Evolutionary conservation across 1,284 basidiomycete species (phyloP), one percentile per base, ranked within the genome.

Genomic region (Rhodotorula sp.): DNA sequence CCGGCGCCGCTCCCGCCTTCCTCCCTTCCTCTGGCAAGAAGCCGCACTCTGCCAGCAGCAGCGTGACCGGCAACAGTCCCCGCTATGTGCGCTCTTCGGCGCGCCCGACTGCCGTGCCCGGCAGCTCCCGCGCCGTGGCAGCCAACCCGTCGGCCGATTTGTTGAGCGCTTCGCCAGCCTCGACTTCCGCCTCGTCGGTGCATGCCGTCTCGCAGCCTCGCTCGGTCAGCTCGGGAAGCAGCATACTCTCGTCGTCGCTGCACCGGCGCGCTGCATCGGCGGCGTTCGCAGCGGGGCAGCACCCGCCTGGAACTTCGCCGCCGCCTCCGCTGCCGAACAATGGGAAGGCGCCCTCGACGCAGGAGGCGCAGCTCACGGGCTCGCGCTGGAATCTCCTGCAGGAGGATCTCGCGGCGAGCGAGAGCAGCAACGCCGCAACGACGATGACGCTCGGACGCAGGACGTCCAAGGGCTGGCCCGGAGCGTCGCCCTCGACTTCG

Each of bases 181-280:
- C 72, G 41, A 68, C 72, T 0, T 56, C 69, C 13, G 69, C 66
- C 8, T 66, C 61, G 5, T 68, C 52, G n/a, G 23, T 68, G 34
- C 41, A 61, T 41, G 67, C 52, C 41, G 16, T 59, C 27, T 64
- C 66, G 45, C 70, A 68, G 5, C 65, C 72, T 3, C 66, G 72
- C 4, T 71, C 69, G 8, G 69, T 52, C 23, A 67, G 67, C 46
- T 73, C 71, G 8, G 72, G 64, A 1, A 71, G 69, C 53, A 61
- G 63, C 14, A 73, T 75, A 45, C 72, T 76, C 34, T 72, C 72
- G 19, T 50, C 72, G 0, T 69, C 70, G 42, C 52, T 72, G 13
- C 67, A 71, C 16, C 69, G 72, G 12, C 61, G 67, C 4, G 53
- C 56, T 13, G 55, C 56, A 13, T 50, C 56, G 3, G 25, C 54